These are phyloP conservation scores for Aspergillus egyptiacus DNA, from an alignment of 495 filamentous ascomycete genomes.

Conservation along the genomic window DNA sequence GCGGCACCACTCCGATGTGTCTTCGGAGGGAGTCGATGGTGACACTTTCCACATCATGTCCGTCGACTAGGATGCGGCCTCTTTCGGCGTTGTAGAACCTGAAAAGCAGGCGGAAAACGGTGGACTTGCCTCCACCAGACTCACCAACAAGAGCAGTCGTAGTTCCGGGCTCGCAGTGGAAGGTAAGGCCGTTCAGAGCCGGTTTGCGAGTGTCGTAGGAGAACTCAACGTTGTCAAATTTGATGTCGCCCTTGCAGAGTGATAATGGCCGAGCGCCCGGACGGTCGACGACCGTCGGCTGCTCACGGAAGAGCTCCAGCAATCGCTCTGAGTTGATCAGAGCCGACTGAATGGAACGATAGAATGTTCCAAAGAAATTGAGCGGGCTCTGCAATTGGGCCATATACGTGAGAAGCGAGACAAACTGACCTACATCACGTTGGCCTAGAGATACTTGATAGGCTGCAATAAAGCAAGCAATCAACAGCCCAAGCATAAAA, in stretches of 20 bases:
- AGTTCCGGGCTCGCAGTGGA: conserved; percentile 79
- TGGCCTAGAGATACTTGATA: conserved; percentile 76
- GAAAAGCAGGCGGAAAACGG: conserved; percentile 92
- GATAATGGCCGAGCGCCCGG: conserved; percentile 49
- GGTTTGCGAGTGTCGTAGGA: conserved; percentile 84
- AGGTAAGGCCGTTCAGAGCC: conserved; percentile 73
- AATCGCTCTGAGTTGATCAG: conserved; percentile 96
- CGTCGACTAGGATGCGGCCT: conserved; percentile 78
- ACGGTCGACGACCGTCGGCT: conserved; percentile 80
- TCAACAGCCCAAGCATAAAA: conserved; percentile 83
- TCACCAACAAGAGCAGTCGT: conserved; percentile 95
- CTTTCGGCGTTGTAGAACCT: conserved; percentile 81
- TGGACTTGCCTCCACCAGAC: conserved; percentile 94
- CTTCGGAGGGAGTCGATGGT: conserved; percentile 89
- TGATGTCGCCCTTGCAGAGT: conserved; percentile 69
- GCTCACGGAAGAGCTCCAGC: conserved; percentile 90
- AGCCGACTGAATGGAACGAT: conserved; percentile 88
- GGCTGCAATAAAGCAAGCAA: conserved; percentile 78
- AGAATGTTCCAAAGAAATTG: conserved; percentile 98
- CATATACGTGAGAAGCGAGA: conserved; percentile 80
- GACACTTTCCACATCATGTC: conserved; percentile 72
- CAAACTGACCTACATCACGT: conserved; percentile 71
- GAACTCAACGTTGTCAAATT: conserved; percentile 83
- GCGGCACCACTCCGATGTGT: conserved; percentile 92
- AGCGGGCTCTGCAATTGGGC: conserved; percentile 85